Evolutionary conservation across 768 basidiomycete species (phyloP).

Genomic region (Leccinum obscurum): DNA sequence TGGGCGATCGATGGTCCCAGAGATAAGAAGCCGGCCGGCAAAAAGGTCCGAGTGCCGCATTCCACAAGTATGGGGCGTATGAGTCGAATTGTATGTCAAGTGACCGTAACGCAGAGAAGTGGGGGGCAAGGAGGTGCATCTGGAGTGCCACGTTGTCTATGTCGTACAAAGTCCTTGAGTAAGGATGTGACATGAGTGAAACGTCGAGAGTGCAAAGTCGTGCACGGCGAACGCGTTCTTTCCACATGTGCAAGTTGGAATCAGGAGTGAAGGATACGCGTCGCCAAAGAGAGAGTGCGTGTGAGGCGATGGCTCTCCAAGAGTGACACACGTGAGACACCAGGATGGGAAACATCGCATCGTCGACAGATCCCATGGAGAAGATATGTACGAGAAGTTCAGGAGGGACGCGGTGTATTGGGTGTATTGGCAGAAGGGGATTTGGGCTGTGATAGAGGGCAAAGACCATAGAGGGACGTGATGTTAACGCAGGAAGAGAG

Average conservation of each 20-base stretch:
- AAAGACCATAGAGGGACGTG: conserved; percentile 30
- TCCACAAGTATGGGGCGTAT: conserved; percentile 67
- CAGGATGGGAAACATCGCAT: conserved; percentile 55
- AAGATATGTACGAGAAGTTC: conserved; percentile 70
- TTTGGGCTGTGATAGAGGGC: conserved; percentile 27
- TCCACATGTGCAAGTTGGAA: conserved; percentile 54
- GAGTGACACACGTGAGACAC: conserved; percentile 68
- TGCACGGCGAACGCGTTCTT: conserved; percentile 59
- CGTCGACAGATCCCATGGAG: conserved; percentile 54
- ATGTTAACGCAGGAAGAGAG: conserved; percentile 16
- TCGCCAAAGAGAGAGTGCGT: conserved; percentile 65
- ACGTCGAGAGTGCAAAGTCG: conserved; percentile 63
- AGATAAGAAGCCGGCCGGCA: conserved; percentile 37
- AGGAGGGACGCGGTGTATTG: conserved; percentile 57
- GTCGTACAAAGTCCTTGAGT: conserved; percentile 22
- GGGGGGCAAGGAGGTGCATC: conserved; percentile 52
- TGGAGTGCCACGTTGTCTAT: conserved; percentile 55
- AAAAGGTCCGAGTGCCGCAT: conserved; percentile 57
- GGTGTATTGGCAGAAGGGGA: conserved; percentile 39
- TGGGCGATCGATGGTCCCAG: conserved; percentile 24
- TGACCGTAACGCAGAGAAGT: conserved; percentile 60
- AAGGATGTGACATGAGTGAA: conserved; percentile 44
- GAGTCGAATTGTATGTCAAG: conserved; percentile 55
- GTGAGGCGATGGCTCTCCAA: conserved; percentile 63
- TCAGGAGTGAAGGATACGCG: conserved; percentile 51